phyloP scores from a whole-genome alignment of 148 eudicot species.

The Simmondsia chinensis region DNA sequence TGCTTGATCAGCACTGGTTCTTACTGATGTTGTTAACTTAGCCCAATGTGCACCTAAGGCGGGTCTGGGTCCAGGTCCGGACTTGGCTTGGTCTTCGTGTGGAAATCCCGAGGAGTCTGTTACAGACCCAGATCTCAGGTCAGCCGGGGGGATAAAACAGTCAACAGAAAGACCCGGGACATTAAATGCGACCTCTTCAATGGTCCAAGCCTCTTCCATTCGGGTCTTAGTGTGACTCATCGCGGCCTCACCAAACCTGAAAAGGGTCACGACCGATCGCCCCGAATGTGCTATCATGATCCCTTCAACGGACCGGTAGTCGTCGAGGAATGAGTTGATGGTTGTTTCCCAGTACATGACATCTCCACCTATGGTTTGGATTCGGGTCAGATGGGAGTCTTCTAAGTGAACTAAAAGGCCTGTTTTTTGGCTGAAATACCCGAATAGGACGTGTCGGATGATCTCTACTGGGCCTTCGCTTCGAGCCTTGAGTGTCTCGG shows the following conservation, averaged over 20 bases:
- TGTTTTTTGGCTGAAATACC: slow-evolving; percentile 55
- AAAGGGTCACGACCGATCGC: slow-evolving; percentile 84
- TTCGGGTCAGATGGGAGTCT: slow-evolving; percentile 75
- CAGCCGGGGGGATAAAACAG: slow-evolving; percentile 94
- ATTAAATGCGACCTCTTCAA: slow-evolving; percentile 73
- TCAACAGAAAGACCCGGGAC: slow-evolving; percentile 74
- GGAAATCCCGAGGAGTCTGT: slow-evolving; percentile 54
- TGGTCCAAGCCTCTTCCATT: slow-evolving; percentile 74
- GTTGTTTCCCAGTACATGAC: slow-evolving; percentile 98
- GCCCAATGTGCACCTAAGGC: no score
- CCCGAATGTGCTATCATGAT: slow-evolving; percentile 96
- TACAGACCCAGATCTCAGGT: slow-evolving; percentile 44
- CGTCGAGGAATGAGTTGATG: slow-evolving; percentile 70
- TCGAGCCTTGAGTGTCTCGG: slow-evolving; percentile 43
- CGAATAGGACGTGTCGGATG: slow-evolving; percentile 49
- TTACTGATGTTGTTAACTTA: no score
- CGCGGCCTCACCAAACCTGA: slow-evolving; percentile 82
- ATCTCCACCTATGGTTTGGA: slow-evolving; percentile 80
- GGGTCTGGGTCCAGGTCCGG: no score
- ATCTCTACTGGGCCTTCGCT: slow-evolving; percentile 63
- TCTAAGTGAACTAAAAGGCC: slow-evolving; percentile 56
- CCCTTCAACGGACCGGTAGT: slow-evolving; percentile 80
- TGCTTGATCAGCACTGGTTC: no score
- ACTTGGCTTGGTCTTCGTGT: no score
- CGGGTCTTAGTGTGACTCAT: slow-evolving; percentile 75